Evolutionary conservation across 768 basidiomycete genomes (phyloP), one percentile per base, ranked within the genome.

Genomic region (Cystofilobasidium macerans): DNA sequence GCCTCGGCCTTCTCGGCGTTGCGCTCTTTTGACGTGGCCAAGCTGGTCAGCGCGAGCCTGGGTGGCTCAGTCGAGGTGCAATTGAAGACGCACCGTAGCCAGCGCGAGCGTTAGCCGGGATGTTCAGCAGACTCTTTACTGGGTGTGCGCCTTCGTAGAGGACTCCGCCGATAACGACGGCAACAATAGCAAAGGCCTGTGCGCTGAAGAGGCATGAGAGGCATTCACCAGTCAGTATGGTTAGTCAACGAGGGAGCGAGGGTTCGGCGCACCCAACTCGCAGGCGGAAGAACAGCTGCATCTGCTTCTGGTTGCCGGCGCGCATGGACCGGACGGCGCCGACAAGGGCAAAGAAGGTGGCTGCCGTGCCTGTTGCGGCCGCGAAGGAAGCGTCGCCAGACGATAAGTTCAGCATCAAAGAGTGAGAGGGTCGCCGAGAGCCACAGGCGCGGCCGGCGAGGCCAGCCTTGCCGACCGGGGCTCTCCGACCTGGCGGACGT

Each of bases 261-360:
- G 35, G 48, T 13, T 11, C 24, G 38, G 54, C 62, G 32, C 24
- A 62, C 62, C 14, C 33, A 5, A 62, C 62, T 38, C 62, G 47
- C 26, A 32, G 32, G 1, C 62, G 47, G 40, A 62, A 62, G 62
- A 62, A 62, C 24, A 30, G 28, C 45, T 62, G 62, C 33, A 62
- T 33, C 62, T 62, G 62, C 20, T 20, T 45, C 35, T n/a, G 24
- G 35, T 62, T 62, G 35, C 62, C 62, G 14, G 62, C 62, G n/a
- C 62, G 26, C 35, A 38, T 38, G 18, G 62, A 62, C 18, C 62
- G 48, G 14, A 62, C 22, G 13, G 62, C 62, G n/a, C 62, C 62
- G 22, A 28, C 20, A 5, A 62, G 47, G 9, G 62, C 62, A 24
- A 26, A 35, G 40, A 32, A 16, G 14, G 61, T 62, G 28, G 51